phyloP scores from a whole-genome alignment of 2,329 filamentous ascomycete species.

The Cryoendolithus antarcticus region DNA sequence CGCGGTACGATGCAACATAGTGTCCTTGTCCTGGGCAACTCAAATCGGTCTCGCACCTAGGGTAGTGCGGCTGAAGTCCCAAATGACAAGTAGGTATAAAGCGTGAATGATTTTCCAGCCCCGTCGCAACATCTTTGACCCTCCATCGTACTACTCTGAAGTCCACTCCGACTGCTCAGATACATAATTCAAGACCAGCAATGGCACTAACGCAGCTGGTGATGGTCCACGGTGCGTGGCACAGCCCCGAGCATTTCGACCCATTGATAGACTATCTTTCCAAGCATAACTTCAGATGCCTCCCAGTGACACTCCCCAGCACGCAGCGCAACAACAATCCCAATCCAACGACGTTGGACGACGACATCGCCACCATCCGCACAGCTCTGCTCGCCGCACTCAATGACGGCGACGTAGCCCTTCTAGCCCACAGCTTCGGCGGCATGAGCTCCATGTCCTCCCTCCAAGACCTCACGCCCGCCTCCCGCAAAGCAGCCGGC shows the following conservation, averaged over 20 bases:
- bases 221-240: conserved; percentile 17
- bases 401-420: conserved; percentile 6
- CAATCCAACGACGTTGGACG: background rate
- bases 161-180: too few species aligned
- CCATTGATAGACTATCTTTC: conserved; percentile 7
- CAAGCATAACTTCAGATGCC: conserved; percentile 10
- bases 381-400: conserved; percentile 1
- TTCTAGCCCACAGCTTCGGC: conserved; percentile 11
- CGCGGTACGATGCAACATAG: too few species aligned
- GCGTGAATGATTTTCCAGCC: too few species aligned
- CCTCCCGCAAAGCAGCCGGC: conserved; percentile 4
- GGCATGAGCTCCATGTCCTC: conserved; percentile 4
- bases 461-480: conserved; percentile 1
- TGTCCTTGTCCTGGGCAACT: too few species aligned
- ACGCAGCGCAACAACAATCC: conserved; percentile 4
- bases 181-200: conserved; percentile 8
- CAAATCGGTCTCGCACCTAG: too few species aligned
- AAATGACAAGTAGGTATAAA: too few species aligned
- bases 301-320: conserved; percentile 10
- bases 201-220: conserved; percentile 5
- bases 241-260: conserved; percentile 10
- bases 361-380: conserved; percentile 6
- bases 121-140: too few species aligned
- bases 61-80: too few species aligned
- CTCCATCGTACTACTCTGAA: too few species aligned